These are phyloP conservation scores for Curvularia sp. DNA, from an alignment of 2,329 filamentous ascomycete genomes.

Conservation along the genomic window DNA sequence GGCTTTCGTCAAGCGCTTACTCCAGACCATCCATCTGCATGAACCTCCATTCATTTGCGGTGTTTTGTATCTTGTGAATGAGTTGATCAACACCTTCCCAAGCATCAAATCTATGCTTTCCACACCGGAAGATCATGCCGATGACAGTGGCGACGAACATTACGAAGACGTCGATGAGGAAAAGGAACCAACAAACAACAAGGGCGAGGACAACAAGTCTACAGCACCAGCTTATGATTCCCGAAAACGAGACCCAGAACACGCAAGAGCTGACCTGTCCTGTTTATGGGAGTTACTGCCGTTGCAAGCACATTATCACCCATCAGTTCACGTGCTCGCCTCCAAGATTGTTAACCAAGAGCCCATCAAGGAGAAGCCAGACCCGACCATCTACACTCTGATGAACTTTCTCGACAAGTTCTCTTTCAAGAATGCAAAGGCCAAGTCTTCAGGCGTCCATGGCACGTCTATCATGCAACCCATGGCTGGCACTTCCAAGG, in stretches of 20 bases:
- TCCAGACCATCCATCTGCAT: constrained; percentile 87
- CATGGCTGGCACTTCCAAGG: constrained; percentile 69
- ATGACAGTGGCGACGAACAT: constrained; percentile 75
- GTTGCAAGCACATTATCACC: constrained; percentile 84
- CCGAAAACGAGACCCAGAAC: constrained; percentile 87
- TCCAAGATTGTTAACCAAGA: constrained; percentile 72
- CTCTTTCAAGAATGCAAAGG: constrained; percentile 93
- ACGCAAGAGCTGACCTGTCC: constrained; percentile 89
- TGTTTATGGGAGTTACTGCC: constrained; percentile 94
- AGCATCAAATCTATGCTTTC: constrained; percentile 76
- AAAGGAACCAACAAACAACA: constrained; percentile 34
- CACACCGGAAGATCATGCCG: constrained; percentile 76
- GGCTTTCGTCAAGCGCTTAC: constrained; percentile 91
- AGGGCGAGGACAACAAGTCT: constrained; percentile 24
- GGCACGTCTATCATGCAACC: constrained; percentile 98
- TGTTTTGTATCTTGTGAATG: constrained; percentile 85
- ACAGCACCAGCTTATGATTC: constrained; percentile 71
- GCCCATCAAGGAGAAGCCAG: constrained; percentile 83
- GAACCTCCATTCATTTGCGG: constrained; percentile 93
- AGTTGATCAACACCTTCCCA: constrained; percentile 80
- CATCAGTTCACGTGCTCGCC: constrained; percentile 87
- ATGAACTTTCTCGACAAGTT: constrained; percentile 98
- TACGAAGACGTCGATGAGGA: constrained; percentile 69
- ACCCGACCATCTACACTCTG: constrained; percentile 86
- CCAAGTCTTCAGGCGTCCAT: constrained; percentile 64